These are phyloP conservation scores for Vigna trinervia DNA, from an alignment of 306 rosid species.

Conservation along the genomic window DNA sequence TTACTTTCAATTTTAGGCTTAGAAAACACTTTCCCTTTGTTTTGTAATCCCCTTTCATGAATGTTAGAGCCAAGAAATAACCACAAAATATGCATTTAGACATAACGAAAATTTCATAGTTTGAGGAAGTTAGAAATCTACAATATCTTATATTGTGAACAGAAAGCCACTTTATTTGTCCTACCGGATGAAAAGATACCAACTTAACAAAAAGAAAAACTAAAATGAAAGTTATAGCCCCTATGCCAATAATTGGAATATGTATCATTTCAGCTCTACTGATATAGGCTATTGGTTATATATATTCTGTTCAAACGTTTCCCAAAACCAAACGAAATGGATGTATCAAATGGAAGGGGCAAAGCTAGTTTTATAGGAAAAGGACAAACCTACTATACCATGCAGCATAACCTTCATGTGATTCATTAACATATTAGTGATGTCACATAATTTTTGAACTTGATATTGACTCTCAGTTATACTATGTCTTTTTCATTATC, in stretches of 20 bases:
- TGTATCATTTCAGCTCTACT: conserved; percentile 13
- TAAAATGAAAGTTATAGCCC: conserved; percentile 7
- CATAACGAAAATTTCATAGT: background rate
- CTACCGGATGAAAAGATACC: background rate
- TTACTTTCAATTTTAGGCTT: conserved; percentile 1
- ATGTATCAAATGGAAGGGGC: background rate
- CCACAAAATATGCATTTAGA: background rate
- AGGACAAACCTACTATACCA: background rate
- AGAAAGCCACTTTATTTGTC: background rate
- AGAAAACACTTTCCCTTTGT: background rate
- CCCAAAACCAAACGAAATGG: background rate
- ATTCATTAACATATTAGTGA: background rate
- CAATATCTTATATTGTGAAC: background rate
- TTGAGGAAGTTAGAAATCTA: background rate
- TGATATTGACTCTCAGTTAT: background rate
- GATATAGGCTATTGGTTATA: background rate
- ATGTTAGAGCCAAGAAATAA: background rate
- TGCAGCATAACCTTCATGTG: background rate
- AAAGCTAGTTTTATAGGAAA: background rate
- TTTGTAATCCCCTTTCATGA: background rate
- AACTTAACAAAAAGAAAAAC: background rate
- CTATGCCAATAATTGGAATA: conserved; percentile 24
- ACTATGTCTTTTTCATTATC: background rate
- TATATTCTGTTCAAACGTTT: conserved; percentile 10
- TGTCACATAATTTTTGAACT: background rate